These are phyloP conservation scores for Tolypocladium inflatum DNA, from an alignment of 2,329 filamentous ascomycete genomes.

Conservation along the genomic window DNA sequence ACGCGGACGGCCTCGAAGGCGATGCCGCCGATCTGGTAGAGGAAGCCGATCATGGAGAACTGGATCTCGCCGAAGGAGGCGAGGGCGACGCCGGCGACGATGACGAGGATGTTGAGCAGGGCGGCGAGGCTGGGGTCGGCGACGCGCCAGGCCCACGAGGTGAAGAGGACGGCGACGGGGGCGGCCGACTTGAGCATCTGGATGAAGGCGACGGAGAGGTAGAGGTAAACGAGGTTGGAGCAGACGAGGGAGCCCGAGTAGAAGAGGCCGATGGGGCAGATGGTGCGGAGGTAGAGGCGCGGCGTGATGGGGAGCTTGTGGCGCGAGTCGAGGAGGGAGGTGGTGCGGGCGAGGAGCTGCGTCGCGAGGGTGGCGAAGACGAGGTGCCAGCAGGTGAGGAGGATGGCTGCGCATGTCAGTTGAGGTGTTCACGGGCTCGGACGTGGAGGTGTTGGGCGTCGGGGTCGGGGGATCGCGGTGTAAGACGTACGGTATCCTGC, in stretches of 20 bases:
- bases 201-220: slow-evolving; percentile 58
- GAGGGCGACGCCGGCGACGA: slow-evolving; percentile 41
- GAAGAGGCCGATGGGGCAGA: slow-evolving; percentile 57
- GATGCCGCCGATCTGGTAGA: slow-evolving; percentile 66
- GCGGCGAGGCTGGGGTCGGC: slow-evolving; percentile 34
- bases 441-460: background rate
- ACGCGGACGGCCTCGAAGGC: slow-evolving; percentile 72
- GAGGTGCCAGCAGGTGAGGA: slow-evolving; percentile 61
- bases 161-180: slow-evolving; percentile 56
- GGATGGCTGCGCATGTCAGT: slow-evolving; percentile 28
- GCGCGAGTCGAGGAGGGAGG: slow-evolving; percentile 52
- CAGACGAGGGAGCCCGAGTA: slow-evolving; percentile 58
- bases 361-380: slow-evolving; percentile 57
- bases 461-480: background rate
- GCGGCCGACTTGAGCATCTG: slow-evolving; percentile 64
- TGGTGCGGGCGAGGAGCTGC: slow-evolving; percentile 55
- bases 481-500: slow-evolving; percentile 13
- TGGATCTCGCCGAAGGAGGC: slow-evolving; percentile 55
- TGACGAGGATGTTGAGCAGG: slow-evolving; percentile 39
- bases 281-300: slow-evolving; percentile 50
- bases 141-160: slow-evolving; percentile 50
- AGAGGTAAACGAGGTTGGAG: slow-evolving; percentile 59
- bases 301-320: slow-evolving; percentile 52
- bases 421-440: background rate
- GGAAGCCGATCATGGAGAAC: slow-evolving; percentile 55